phyloP scores from a whole-genome alignment of 768 basidiomycete species.

The Trametes gibbosa region DNA sequence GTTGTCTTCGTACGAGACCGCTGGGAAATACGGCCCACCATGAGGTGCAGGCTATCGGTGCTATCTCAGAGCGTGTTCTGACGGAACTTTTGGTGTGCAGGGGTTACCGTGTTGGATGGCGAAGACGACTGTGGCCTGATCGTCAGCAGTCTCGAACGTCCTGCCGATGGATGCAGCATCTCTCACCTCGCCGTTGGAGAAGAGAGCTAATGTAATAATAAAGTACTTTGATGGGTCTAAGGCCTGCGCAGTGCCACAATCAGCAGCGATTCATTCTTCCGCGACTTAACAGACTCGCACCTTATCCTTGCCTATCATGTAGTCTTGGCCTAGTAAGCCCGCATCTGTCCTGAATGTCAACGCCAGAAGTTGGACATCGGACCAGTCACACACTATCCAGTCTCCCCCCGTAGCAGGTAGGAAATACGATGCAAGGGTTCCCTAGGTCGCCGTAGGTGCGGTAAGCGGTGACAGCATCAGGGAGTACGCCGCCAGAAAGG shows the following conservation, averaged over 20 bases:
- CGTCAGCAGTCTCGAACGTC: not conserved
- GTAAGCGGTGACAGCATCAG: constrained; percentile 57
- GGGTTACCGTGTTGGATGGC: constrained; percentile 54
- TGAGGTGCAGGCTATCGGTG: constrained; percentile 47
- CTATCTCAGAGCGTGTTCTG: not conserved
- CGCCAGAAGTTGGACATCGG: not conserved
- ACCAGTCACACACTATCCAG: constrained; percentile 44
- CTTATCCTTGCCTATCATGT: constrained; percentile 50
- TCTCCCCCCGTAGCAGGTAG: constrained; percentile 53
- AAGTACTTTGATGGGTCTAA: constrained; percentile 53
- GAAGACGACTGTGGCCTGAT: constrained; percentile 47
- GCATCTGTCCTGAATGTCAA: constrained; percentile 9
- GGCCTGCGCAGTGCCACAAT: constrained; percentile 29
- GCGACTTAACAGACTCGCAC: too few species aligned
- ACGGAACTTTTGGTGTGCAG: not conserved
- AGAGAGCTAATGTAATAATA: constrained; percentile 54
- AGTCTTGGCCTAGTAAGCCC: constrained; percentile 39
- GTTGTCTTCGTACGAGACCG: constrained; percentile 56
- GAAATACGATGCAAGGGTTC: constrained; percentile 57
- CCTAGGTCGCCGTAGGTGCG: constrained; percentile 49
- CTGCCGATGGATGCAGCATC: not conserved
- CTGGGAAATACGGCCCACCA: constrained; percentile 58
- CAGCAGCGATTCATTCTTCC: not conserved
- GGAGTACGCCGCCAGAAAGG: constrained; percentile 50
- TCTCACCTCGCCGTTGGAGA: constrained; percentile 57